Evolutionary conservation across 257 asterid species (phyloP), one percentile per base, ranked within the genome.

Genomic region (Scutellaria galericulata): DNA sequence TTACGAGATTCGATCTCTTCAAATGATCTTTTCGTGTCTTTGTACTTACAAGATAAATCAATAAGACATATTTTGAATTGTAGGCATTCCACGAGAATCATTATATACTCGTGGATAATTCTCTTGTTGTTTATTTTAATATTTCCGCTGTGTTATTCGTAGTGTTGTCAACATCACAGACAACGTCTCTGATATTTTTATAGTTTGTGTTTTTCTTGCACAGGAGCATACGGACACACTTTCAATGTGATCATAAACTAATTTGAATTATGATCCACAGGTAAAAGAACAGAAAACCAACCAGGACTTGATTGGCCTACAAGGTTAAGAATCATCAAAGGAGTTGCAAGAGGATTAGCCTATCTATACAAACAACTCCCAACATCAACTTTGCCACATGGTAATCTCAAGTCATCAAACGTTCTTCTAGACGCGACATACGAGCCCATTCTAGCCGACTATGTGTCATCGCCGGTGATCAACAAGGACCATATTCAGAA

Each of bases 351-450:
- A 41, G 96, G 93, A 0, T 71, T 89, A 45, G 44, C 74, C 48
- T 73, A 85, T 73, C 89, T 89, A 0, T 73, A 84, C 82, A 62
- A 74, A 15, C 80, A 83, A 27, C 76, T 89, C 1, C 86, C 90
- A 1, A 22, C 70, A 5, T 18, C 83, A 5, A 18, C 82, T 13
- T 82, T 87, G 0, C 97, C 96, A 0, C 93, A 90, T 45, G 97
- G 97, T 37, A 85, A 90, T 74, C 85, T 90, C 13, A 90, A 90
- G 66, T 90, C 97, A 3, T 86, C 96, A 0, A 90, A 88, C 63
- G 89, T 88, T 27, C 93, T 88, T 1, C 59, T 90, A 0, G 77
- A 79, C 77, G 1, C 66, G 48, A 69, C 64, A 4, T 74, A 70
- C 10, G 85, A 78, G 31, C 81, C 93, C 7, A 46, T 88, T 5